Evolutionary conservation across 2,329 filamentous ascomycete species (phyloP).

Genomic region (Ophiocordyceps camponoti-saundersi): DNA sequence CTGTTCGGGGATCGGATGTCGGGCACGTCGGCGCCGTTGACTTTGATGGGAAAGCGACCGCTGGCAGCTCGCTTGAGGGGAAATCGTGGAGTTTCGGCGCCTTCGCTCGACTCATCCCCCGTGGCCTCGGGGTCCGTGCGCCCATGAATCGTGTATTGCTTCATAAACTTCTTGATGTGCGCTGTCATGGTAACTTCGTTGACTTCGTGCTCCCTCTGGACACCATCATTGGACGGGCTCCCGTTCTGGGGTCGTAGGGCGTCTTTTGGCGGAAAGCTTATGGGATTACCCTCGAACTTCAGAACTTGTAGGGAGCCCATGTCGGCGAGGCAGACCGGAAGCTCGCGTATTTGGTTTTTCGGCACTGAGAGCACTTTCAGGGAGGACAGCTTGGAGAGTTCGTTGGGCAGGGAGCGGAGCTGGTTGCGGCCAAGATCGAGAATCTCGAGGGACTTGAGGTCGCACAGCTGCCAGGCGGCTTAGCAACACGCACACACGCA

Average conservation of each 20-base stretch:
- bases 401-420: constrained; percentile 58
- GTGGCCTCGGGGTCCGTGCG: constrained; percentile 37
- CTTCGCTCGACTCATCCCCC: constrained; percentile 52
- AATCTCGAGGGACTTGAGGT: constrained; percentile 76
- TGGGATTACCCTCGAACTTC: constrained; percentile 77
- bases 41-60: constrained; percentile 51
- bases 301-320: constrained; percentile 81
- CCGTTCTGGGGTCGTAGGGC: constrained; percentile 41
- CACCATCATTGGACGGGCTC: constrained; percentile 37
- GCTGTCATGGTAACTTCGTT: constrained; percentile 42
- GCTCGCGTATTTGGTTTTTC: constrained; percentile 70
- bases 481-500: neutral
- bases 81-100: constrained; percentile 62
- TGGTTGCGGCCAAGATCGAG: constrained; percentile 84
- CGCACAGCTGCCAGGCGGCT: constrained; percentile 48
- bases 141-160: constrained; percentile 32
- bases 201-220: constrained; percentile 41
- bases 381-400: constrained; percentile 65
- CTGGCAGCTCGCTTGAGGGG: constrained; percentile 44
- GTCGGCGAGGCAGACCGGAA: constrained; percentile 72
- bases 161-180: constrained; percentile 44
- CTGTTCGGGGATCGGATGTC: constrained; percentile 52
- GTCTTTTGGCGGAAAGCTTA: constrained; percentile 62
- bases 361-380: constrained; percentile 80
- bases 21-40: constrained; percentile 54